Base-by-base conservation (phyloP, 352 stramenopile species). In the Phytophthora sp. region DNA sequence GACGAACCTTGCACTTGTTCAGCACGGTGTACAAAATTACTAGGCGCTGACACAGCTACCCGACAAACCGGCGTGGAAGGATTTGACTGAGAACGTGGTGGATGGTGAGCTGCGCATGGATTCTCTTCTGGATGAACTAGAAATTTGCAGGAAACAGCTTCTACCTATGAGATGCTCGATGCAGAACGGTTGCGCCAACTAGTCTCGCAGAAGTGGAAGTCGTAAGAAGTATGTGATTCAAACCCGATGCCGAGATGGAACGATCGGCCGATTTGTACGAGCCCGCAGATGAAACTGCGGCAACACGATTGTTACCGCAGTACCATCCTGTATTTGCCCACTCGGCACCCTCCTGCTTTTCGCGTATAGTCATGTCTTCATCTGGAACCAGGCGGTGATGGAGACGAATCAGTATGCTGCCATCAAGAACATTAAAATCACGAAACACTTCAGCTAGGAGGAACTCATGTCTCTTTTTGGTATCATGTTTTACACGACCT, bases 401-500 rank as follows among this genome's bases (percentile, higher is more conserved):
- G 31, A 56, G 16, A 55, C 56, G 6, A 63, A 56, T 46, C 18
- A 20, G 30, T 62, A 63, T n/a, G 55, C 41, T 35, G 31, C 20
- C 3, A 21, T 35, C 9, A 54, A 62, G 21, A 36, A 62, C 6
- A 18, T 54, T 9, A 29, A 23, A 31, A 44, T 50, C 12, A 54
- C 49, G 20, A 60, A 15, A 3, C 39, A 20, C n/a, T 55, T 61
- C 41, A 67, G 12, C 29, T 29, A 47, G 7, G 35, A 65, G 1
- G 59, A 67, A 33, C 31, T 67, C 15, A 61, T 49, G 56, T 38
- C 24, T 35, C 54, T 62, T 31, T 12, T 53, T 0, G 54, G 54
- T 1, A 62, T 54, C 30, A 66, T 60, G 27, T 66, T 66, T 24
- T 66, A 59, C 47, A 66, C 61, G 49, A 47, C 36, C 6, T 44